Conservation (phyloP, 345 rosid species). For the Barbarea vulgaris region DNA sequence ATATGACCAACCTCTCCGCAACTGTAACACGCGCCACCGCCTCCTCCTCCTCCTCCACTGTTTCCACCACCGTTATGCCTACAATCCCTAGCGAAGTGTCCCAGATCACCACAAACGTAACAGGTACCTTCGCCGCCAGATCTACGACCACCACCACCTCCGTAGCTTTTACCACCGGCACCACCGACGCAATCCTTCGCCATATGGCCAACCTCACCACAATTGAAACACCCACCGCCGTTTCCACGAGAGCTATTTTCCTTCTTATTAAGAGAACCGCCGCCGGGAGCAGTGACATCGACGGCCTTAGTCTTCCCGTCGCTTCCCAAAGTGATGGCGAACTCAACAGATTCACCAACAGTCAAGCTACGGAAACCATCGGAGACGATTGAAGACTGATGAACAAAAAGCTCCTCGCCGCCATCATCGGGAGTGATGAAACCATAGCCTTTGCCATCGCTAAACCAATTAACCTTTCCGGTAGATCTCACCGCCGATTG, state of each 20-base stretch:
- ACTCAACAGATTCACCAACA: constrained; percentile 61
- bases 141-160: constrained; percentile 35
- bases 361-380: constrained; percentile 63
- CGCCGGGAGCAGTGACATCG: constrained; percentile 56
- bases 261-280: constrained; percentile 45
- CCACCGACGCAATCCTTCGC: constrained; percentile 47
- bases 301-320: constrained; percentile 53
- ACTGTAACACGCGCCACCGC: constrained; percentile 40
- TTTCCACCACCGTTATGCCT: constrained; percentile 38
- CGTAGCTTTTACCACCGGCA: constrained; percentile 21
- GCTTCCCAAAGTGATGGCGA: constrained; percentile 38
- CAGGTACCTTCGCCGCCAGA: constrained; percentile 48
- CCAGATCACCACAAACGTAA: constrained; percentile 49
- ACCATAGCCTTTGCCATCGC: constrained; percentile 67
- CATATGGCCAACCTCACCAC: constrained; percentile 46
- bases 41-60: constrained; percentile 36
- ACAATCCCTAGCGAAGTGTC: constrained; percentile 64
- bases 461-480: constrained; percentile 70
- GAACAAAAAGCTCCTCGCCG: constrained; percentile 73
- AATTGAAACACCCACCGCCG: constrained; percentile 44
- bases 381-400: constrained; percentile 66
- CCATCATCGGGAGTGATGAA: constrained; percentile 76
- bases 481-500: constrained; percentile 47
- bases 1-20: constrained; percentile 46
- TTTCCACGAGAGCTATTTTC: constrained; percentile 34